A percentile compares a stretch with the other conserved stretches of the same genome.
Conservation (phyloP, 306 rosid species). For the Canavalia gladiata region DNA sequence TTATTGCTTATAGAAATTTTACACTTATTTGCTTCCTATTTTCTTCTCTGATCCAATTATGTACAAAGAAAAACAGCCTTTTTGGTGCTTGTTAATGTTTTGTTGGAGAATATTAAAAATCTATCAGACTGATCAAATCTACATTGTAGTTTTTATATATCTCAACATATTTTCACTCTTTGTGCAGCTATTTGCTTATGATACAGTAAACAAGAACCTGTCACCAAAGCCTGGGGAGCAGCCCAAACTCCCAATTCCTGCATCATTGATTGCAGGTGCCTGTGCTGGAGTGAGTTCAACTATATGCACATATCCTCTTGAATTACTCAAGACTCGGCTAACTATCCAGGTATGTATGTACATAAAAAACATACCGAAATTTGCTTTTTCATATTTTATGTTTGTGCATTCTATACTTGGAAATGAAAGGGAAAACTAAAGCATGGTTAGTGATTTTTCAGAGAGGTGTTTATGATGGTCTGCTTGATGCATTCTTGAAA, state of each 20-base stretch:
- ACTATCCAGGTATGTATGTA: constrained; percentile 88
- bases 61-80: not conserved
- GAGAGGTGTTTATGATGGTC: constrained; percentile 84
- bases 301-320: constrained; percentile 88
- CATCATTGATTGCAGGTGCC: constrained; percentile 95
- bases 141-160: constrained; percentile 14
- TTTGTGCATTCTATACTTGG: not conserved
- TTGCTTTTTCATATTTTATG: constrained; percentile 19
- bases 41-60: constrained; percentile 5
- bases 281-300: constrained; percentile 99
- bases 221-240: constrained; percentile 81
- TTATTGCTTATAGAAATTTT: not conserved
- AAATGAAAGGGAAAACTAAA: constrained; percentile 29
- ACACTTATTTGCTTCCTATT: constrained; percentile 7
- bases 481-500: constrained; percentile 85
- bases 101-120: constrained; percentile 12
- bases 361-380: not conserved
- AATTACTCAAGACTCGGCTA: constrained; percentile 89
- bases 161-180: constrained; percentile 49
- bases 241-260: constrained; percentile 78
- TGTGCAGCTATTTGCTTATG: constrained; percentile 93
- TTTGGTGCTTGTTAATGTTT: not conserved
- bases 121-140: constrained; percentile 27
- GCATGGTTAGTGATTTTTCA: constrained; percentile 56
- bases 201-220: constrained; percentile 86